A percentile compares a stretch with the other conserved stretches of the same genome.
Evolutionary conservation across 768 basidiomycete genomes (phyloP).

Genomic region (Russula earlei): DNA sequence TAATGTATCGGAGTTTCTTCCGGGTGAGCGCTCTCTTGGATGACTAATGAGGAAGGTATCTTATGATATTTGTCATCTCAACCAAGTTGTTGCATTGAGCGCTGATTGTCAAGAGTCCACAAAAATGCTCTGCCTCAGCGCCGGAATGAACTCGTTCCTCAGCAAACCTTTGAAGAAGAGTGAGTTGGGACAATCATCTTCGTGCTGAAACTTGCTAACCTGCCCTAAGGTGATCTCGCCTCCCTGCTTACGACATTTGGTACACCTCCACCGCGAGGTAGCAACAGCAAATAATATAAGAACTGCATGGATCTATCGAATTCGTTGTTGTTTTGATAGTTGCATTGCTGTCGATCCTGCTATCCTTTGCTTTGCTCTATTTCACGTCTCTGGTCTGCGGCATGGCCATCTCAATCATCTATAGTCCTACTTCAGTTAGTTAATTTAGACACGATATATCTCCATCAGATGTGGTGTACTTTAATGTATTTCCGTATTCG

Average conservation of each 20-base stretch:
- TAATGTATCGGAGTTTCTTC: constrained; percentile 40
- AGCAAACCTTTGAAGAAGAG: constrained; percentile 63
- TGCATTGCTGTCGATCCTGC: neutral
- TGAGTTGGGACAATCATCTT: constrained; percentile 18
- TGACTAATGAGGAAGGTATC: neutral
- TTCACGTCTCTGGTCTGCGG: neutral
- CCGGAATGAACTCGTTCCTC: constrained; percentile 71
- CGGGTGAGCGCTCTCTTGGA: constrained; percentile 44
- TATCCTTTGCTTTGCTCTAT: neutral
- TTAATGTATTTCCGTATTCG: neutral
- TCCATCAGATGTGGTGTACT: neutral
- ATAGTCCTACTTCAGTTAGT: neutral
- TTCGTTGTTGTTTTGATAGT: neutral
- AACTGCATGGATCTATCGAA: neutral
- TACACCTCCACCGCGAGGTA: neutral
- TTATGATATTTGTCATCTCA: neutral
- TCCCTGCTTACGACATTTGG: constrained; percentile 45
- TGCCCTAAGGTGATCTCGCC: constrained; percentile 38
- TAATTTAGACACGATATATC: constrained; percentile 4
- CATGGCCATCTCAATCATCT: neutral
- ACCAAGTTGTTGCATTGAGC: constrained; percentile 57
- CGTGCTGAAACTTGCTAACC: neutral
- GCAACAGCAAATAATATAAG: neutral
- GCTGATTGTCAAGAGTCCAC: constrained; percentile 74
- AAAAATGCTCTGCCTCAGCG: constrained; percentile 64